phyloP scores from a whole-genome alignment of 768 basidiomycete genomes.

The Russula earlei region DNA sequence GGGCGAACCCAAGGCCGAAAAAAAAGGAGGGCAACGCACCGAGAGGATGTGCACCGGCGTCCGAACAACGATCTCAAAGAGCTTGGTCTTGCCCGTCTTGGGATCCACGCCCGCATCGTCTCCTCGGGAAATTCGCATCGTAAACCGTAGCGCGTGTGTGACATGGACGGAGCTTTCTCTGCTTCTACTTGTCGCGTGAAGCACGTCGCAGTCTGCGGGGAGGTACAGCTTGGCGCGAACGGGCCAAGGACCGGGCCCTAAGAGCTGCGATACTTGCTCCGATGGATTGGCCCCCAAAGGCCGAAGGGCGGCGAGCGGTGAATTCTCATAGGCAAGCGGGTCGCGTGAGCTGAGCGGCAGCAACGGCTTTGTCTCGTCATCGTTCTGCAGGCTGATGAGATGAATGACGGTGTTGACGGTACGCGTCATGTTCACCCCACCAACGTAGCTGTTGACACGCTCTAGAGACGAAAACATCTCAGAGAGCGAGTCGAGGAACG shows the following conservation, averaged over 20 bases:
- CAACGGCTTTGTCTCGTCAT: conserved; percentile 49
- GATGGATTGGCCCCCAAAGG: conserved; percentile 41
- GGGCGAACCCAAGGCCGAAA: not conserved
- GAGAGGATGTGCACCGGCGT: conserved; percentile 83
- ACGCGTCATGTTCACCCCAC: conserved; percentile 56
- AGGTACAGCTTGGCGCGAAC: conserved; percentile 61
- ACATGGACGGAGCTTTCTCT: conserved; percentile 65
- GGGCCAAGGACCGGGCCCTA: conserved; percentile 84
- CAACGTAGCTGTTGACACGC: conserved; percentile 70
- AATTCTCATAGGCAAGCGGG: conserved; percentile 48
- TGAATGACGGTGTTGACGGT: conserved; percentile 54
- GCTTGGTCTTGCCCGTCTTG: conserved; percentile 63
- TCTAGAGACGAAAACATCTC: conserved; percentile 39
- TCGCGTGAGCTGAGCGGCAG: conserved; percentile 73
- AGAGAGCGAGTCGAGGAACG: not conserved
- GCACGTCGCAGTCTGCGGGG: conserved; percentile 46
- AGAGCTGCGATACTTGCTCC: conserved; percentile 47
- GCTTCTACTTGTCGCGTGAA: conserved; percentile 79
- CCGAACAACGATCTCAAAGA: conserved; percentile 82
- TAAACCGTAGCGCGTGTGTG: conserved; percentile 68
- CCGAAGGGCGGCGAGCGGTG: conserved; percentile 52
- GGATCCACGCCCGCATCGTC: conserved; percentile 55
- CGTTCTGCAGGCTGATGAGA: conserved; percentile 52
- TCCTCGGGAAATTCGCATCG: conserved; percentile 75
- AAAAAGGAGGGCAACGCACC: conserved; percentile 35